phyloP scores from a whole-genome alignment of 306 rosid genomes.

The Medicago ruthenica region DNA sequence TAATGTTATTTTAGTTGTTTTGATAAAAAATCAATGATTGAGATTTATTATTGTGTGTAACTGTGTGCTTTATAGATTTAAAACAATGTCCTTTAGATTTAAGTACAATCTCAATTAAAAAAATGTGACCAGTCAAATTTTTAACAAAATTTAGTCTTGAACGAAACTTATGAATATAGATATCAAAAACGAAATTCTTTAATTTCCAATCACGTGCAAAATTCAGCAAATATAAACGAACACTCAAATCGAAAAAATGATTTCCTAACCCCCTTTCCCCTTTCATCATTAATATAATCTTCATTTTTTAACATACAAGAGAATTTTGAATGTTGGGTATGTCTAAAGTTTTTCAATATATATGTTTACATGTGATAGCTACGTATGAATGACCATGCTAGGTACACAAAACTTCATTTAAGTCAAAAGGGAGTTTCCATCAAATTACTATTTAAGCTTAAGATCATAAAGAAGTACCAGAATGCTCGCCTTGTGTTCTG shows the following conservation, averaged over 20 bases:
- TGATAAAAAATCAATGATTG: not conserved
- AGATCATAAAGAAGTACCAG: constrained; percentile 39
- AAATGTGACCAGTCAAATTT: not conserved
- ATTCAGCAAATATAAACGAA: constrained; percentile 36
- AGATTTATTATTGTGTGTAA: not conserved
- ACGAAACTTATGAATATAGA: not conserved
- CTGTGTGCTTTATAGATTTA: too few relatives aligned
- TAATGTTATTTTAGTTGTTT: not conserved
- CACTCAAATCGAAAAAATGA: not conserved
- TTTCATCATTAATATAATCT: constrained; percentile 46
- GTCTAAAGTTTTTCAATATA: constrained; percentile 41
- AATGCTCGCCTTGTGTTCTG: constrained; percentile 54
- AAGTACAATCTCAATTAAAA: too few relatives aligned
- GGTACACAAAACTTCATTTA: constrained; percentile 39
- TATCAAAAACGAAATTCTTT: not conserved
- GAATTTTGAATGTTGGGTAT: constrained; percentile 51
- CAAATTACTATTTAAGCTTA: constrained; percentile 45
- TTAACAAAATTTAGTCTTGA: not conserved
- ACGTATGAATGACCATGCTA: constrained; percentile 44
- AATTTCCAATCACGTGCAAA: constrained; percentile 31
- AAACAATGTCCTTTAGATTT: too few relatives aligned
- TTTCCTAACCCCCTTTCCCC: not conserved
- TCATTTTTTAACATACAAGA: constrained; percentile 39
- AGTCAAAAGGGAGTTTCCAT: constrained; percentile 51
- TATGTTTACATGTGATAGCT: constrained; percentile 37